Base-by-base conservation (phyloP, 1,139 yeast genomes). In the Taphrina populina region DNA sequence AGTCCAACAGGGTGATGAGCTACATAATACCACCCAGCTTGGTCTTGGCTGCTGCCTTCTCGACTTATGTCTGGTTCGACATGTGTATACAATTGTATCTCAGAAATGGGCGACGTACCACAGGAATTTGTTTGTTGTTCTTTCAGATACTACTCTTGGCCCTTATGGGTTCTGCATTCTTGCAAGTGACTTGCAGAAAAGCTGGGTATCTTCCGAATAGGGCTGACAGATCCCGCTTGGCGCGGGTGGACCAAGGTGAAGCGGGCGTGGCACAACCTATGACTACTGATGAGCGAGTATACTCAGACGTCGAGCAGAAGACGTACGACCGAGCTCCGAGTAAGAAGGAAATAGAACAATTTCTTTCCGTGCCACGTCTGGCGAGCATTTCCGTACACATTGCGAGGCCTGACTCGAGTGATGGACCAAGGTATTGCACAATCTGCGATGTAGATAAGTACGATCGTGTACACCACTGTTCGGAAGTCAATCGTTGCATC, bases 401-500 rank as follows among this genome's bases (percentile, higher is more conserved):
- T 11, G 49, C 56, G 4, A 24, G 57, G 19, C 20, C 75, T 43
- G 75, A 70, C 37, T 65, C 68, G n/a, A 67, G 69, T 62, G 81
- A 78, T 56, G 74, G 73, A 36, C 77, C 77, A 59, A 71, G 84
- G 47, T 80, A 76, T 67, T 86, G 97, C 67, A 74, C 78, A 32
- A 80, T 80, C 59, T 92, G 98, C 69, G 69, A 75, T 47, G 80
- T 77, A 6, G 81, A 92, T 81, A 92, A 92, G 67, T 96, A 96
- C 0, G 96, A 88, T 66, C 73, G 97, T 56, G 67, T 73, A 26
- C 98, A 92, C 65, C 98, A 92, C 67, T 87, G 96, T 59, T 82
- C 69, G 0, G 71, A 79, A 21, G 81, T 94, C 62, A 76, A 80
- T 8, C 71, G 70, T 53, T 92, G 98, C 69, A 76, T 86, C 1